Conservation (phyloP, 176 grass and related monocot species). For the Oropetium thomaeum region DNA sequence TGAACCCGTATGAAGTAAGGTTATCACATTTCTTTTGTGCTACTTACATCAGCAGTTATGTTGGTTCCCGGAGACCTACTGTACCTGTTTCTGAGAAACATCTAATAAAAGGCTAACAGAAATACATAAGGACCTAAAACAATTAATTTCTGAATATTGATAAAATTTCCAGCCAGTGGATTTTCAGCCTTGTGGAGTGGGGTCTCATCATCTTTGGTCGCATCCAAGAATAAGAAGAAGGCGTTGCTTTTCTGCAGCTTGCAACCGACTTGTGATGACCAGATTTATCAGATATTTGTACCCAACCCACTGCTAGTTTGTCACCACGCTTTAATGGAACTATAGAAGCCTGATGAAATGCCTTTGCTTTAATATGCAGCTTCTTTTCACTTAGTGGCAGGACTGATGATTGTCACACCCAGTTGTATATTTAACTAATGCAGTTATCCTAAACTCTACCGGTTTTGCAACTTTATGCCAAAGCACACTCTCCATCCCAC, state of each 20-base stretch:
- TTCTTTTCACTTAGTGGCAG: constrained; percentile 52
- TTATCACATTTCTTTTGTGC: background rate
- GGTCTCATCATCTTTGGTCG: too few species aligned
- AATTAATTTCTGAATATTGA: background rate
- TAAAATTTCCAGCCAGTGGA: background rate
- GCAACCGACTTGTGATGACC: background rate
- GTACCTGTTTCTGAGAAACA: constrained; percentile 13
- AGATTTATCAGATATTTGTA: background rate
- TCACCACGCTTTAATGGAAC: constrained; percentile 20
- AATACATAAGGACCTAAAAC: too few species aligned
- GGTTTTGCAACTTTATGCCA: constrained; percentile 40
- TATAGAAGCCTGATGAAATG: constrained; percentile 11
- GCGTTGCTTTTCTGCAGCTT: background rate
- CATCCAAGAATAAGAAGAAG: too few species aligned
- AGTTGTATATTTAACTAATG: constrained; percentile 44
- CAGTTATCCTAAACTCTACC: constrained; percentile 30
- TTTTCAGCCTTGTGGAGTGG: background rate
- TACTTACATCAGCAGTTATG: constrained; percentile 2
- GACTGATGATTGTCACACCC: constrained; percentile 56
- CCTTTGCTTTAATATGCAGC: constrained; percentile 47
- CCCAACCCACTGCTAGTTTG: constrained; percentile 15
- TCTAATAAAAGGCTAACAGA: constrained; percentile 15
- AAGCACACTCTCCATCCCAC: constrained; percentile 28
- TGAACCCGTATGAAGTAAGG: constrained; percentile 1
- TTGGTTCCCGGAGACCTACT: background rate